A percentile compares a stretch with the other conserved stretches of the same genome.
Conservation (phyloP, 495 filamentous ascomycete genomes). For the Polyplosphaeria fusca region DNA sequence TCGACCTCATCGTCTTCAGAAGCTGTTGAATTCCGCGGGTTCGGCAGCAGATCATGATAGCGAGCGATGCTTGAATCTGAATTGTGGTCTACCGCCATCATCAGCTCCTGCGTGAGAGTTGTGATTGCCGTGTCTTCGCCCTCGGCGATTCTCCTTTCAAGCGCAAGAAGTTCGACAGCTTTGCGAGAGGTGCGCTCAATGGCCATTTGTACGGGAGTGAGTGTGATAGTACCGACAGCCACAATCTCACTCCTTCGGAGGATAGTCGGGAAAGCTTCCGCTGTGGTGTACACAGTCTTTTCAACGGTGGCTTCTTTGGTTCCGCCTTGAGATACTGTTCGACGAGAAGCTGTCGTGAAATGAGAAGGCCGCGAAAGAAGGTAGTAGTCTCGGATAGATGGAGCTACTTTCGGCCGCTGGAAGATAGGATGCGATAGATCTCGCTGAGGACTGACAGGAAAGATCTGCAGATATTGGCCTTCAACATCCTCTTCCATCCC, state of each 20-base stretch:
- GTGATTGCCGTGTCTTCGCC: conserved; percentile 65
- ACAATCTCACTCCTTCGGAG: conserved; percentile 84
- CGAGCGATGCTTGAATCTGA: conserved; percentile 68
- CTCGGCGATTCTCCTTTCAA: conserved; percentile 72
- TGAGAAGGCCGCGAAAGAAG: conserved; percentile 66
- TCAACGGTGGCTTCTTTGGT: conserved; percentile 72
- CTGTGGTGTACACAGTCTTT: conserved; percentile 80
- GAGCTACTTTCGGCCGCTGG: conserved; percentile 78
- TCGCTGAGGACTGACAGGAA: conserved; percentile 72
- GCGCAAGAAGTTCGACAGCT: conserved; percentile 71
- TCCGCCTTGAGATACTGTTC: conserved; percentile 62
- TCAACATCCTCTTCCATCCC: conserved; percentile 77
- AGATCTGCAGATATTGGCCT: conserved; percentile 89
- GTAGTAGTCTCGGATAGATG: conserved; percentile 78
- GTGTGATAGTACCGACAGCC: conserved; percentile 56
- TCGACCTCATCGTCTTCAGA: conserved; percentile 44
- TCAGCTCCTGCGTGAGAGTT: conserved; percentile 68
- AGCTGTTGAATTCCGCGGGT: conserved; percentile 42
- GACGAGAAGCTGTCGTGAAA: conserved; percentile 70
- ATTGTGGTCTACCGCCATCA: conserved; percentile 64
- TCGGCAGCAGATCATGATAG: conserved; percentile 70
- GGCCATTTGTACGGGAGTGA: conserved; percentile 79
- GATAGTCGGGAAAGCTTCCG: conserved; percentile 88
- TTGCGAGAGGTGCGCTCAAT: conserved; percentile 89
- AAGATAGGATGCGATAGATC: conserved; percentile 83